Evolutionary conservation across 148 eudicot species (phyloP), one percentile per base, ranked within the genome.

Genomic region (Drosera capensis): DNA sequence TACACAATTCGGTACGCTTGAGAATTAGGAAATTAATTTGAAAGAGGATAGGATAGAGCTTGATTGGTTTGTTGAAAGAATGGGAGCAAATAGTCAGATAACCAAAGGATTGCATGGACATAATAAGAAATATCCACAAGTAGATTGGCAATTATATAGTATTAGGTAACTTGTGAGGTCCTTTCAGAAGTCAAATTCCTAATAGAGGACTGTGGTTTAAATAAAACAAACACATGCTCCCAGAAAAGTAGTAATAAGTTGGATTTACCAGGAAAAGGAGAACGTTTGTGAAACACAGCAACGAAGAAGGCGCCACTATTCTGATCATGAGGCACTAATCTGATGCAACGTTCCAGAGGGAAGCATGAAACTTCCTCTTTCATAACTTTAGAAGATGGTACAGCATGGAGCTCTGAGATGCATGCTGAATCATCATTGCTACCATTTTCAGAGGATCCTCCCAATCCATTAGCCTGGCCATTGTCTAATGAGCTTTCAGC

Each of bases 301-400:
- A 90, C 74, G 58, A 90, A 90, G 67, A 90, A 90, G 55, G 99
- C 82, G 46, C 99, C 99, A 46, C 66, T 78, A 59, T 90, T 85
- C 62, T 90, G 99, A 56, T 90, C 99, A 73, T 90, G 99, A 40
- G 99, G 99, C 47, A 90, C 77, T 69, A 90, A 78, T 63, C 99
- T 74, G 85, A 90, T 84, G 64, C 99, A 90, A 36, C 69, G 79
- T 65, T 84, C 99, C 42, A 90, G 74, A 45, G 99, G 95, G 20
- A 90, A 66, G 60, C 45, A 63, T 38, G 88, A 90, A 55, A 67
- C 50, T 60, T 85, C 95, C 41, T 60, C 71, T 20, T 75, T 71
- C 37, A 53, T 31, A 57, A 20, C 49, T 42, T 62, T 58, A 34
- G 60, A 35, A 13, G 54, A 40, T 49, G 68, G 56, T 36, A 51